Percentiles rank a stretch among this genome's conserved stretches.
Conservation (phyloP, 352 stramenopile genomes). For the Pythium oligandrum region DNA sequence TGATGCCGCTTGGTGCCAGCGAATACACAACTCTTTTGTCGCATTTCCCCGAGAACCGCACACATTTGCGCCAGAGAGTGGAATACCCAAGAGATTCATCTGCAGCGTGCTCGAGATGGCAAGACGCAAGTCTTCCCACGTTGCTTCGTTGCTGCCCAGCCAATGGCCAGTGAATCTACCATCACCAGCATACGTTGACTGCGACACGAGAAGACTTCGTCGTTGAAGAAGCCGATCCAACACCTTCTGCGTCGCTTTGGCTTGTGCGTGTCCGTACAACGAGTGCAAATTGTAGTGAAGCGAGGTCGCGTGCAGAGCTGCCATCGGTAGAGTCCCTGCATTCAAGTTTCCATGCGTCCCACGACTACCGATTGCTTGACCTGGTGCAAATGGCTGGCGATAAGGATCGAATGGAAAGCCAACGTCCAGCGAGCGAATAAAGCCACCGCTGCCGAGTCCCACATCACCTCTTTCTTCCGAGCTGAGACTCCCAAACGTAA, state of each 20-base stretch:
- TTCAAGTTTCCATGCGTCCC: constrained; percentile 71
- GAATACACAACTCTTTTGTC: constrained; percentile 68
- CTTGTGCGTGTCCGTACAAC: constrained; percentile 70
- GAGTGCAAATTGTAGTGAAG: constrained; percentile 88
- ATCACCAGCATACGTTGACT: constrained; percentile 64
- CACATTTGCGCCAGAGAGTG: constrained; percentile 61
- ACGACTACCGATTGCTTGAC: constrained; percentile 30
- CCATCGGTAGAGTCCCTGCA: constrained; percentile 71
- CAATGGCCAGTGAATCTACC: constrained; percentile 63
- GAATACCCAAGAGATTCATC: constrained; percentile 78
- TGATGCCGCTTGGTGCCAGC: constrained; percentile 77
- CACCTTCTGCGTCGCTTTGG: constrained; percentile 39
- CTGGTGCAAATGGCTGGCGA: constrained; percentile 67
- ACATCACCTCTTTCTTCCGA: not conserved
- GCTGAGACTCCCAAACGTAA: constrained; percentile 5
- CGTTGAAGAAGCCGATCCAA: constrained; percentile 47
- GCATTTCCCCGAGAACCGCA: constrained; percentile 45
- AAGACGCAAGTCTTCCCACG: constrained; percentile 74
- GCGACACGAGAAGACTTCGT: constrained; percentile 62
- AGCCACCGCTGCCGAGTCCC: constrained; percentile 13
- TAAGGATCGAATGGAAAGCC: constrained; percentile 81
- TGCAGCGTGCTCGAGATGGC: constrained; percentile 67
- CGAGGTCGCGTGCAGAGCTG: constrained; percentile 52
- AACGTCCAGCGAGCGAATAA: constrained; percentile 65
- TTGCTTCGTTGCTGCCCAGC: constrained; percentile 44